Evolutionary conservation across 306 rosid genomes (phyloP).

Genomic region (Lupinus albus): DNA sequence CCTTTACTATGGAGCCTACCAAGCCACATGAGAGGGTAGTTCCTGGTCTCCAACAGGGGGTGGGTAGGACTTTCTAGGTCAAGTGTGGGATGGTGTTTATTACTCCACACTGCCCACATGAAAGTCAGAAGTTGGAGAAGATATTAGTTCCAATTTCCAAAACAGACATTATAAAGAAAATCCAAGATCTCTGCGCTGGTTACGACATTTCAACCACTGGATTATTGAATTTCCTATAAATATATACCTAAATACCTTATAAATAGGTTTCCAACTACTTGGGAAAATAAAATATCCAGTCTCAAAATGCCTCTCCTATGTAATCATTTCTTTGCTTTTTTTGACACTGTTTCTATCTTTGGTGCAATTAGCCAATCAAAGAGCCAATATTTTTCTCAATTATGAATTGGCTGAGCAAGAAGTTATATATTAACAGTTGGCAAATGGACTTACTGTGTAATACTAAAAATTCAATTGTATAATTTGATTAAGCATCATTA

Average conservation of each 20-base stretch:
- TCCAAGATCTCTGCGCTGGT: background rate
- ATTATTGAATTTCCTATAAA: constrained; percentile 9
- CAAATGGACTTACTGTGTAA: background rate
- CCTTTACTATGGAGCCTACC: constrained; percentile 22
- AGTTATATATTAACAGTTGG: constrained; percentile 1
- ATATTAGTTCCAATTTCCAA: background rate
- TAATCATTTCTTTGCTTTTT: background rate
- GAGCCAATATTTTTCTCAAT: constrained; percentile 29
- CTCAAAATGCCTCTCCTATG: constrained; percentile 4
- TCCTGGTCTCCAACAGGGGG: background rate
- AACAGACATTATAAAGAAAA: constrained; percentile 4
- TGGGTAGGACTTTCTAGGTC: background rate
- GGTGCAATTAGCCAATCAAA: constrained; percentile 28
- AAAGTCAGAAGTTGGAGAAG: background rate
- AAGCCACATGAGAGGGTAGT: constrained; percentile 9
- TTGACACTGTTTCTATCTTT: constrained; percentile 16
- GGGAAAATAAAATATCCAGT: background rate
- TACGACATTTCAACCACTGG: constrained; percentile 13
- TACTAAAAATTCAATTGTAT: background rate
- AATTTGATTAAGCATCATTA: background rate
- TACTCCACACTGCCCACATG: background rate
- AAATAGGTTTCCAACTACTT: constrained; percentile 14
- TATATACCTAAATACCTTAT: background rate
- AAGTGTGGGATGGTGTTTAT: background rate
- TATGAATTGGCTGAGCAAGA: constrained; percentile 17